Percentiles rank a stretch among this genome's conserved stretches.
phyloP scores from a whole-genome alignment of 2,329 filamentous ascomycete genomes.

The Aspergillus fructus region DNA sequence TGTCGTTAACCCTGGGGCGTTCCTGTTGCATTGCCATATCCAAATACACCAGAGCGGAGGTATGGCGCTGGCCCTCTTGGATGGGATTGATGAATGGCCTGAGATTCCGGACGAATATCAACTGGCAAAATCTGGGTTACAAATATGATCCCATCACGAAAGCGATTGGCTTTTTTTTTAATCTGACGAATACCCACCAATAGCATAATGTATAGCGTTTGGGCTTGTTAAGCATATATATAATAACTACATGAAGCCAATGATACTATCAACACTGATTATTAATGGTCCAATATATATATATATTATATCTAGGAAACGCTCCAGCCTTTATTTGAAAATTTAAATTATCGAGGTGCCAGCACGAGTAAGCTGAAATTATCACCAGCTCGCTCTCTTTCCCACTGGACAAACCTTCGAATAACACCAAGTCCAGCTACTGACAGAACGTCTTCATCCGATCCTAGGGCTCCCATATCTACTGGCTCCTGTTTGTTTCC shows the following conservation, averaged over 20 bases:
- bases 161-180: neutral
- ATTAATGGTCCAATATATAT: too few species aligned
- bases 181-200: neutral
- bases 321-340: too few species aligned
- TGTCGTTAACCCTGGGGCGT: constrained; percentile 54
- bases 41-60: constrained; percentile 55
- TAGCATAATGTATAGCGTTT: neutral
- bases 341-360: too few species aligned
- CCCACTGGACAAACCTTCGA: too few species aligned
- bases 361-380: too few species aligned
- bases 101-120: constrained; percentile 26
- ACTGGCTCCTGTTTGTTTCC: too few species aligned
- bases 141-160: neutral
- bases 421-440: too few species aligned
- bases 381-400: too few species aligned
- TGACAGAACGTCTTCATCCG: too few species aligned
- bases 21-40: constrained; percentile 59
- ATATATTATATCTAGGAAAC: too few species aligned
- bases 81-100: constrained; percentile 39
- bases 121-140: neutral
- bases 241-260: neutral
- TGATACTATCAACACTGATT: too few species aligned
- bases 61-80: constrained; percentile 56
- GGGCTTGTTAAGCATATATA: neutral
- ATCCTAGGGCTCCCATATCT: too few species aligned